A percentile compares a stretch with the other conserved stretches of the same genome.
These are phyloP conservation scores for Sphagnurus paluster DNA, from an alignment of 1,284 basidiomycete species.

Conservation along the genomic window DNA sequence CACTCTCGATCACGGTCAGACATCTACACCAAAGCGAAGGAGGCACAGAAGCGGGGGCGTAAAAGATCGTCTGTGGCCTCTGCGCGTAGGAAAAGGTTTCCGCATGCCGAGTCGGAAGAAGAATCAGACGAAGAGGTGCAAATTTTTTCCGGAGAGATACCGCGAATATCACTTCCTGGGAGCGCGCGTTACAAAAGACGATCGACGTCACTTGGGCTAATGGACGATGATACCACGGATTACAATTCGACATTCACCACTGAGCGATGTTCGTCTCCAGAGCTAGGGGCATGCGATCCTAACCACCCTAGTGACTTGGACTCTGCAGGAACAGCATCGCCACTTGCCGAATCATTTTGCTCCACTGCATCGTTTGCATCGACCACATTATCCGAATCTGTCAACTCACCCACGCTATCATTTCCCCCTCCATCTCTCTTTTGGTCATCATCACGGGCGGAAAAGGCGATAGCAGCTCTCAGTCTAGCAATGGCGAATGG, in stretches of 20 bases:
- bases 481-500: constrained; percentile 67
- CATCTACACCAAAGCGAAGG: constrained; percentile 36
- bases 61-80: constrained; percentile 32
- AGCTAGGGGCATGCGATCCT: constrained; percentile 19
- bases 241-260: constrained; percentile 8
- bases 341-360: constrained; percentile 2
- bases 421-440: constrained; percentile 19
- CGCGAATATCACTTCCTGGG: constrained; percentile 13
- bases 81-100: constrained; percentile 14
- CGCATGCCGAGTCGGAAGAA: constrained; percentile 3
- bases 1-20: constrained; percentile 42
- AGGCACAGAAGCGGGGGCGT: constrained; percentile 36
- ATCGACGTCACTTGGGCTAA: constrained; percentile 41
- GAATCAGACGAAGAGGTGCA: constrained; percentile 50
- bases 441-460: constrained; percentile 37
- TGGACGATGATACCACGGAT: constrained; percentile 17
- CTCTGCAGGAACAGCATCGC: constrained; percentile 12
- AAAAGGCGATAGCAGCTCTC: constrained; percentile 64
- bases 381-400: constrained; percentile 27
- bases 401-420: constrained; percentile 29
- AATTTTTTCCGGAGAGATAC: constrained; percentile 37
- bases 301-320: constrained; percentile 13
- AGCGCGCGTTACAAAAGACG: constrained; percentile 32
- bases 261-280: constrained; percentile 32
- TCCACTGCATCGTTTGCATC: constrained; percentile 21